Conservation (phyloP, 108 stramenopile species). For the Cyclotella choctawhatcheeana region DNA sequence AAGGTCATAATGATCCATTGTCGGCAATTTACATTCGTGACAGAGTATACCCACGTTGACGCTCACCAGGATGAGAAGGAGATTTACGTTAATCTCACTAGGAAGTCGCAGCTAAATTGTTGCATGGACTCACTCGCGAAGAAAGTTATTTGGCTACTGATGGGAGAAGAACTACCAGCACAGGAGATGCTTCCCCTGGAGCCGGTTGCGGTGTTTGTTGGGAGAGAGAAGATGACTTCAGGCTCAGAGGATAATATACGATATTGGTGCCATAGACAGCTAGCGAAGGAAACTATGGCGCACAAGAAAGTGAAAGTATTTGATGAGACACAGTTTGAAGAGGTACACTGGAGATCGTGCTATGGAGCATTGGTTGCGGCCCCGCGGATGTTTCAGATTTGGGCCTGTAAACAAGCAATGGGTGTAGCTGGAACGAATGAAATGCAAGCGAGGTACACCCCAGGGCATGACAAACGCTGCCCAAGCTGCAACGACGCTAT, state of each 20-base stretch:
- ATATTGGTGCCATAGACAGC: not conserved
- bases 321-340: constrained; percentile 4
- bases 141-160: not conserved
- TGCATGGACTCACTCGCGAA: not conserved
- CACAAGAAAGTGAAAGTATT: not conserved
- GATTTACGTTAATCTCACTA: not conserved
- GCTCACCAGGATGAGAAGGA: constrained; percentile 12
- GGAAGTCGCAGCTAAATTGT: constrained; percentile 2
- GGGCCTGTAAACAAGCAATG: constrained; percentile 17
- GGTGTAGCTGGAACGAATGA: not conserved
- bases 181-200: constrained; percentile 1
- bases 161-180: not conserved
- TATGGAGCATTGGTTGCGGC: not conserved
- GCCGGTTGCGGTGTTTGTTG: constrained; percentile 3
- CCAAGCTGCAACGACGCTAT: not conserved
- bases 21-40: not conserved
- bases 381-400: constrained; percentile 9
- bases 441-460: not conserved
- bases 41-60: not conserved
- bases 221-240: not conserved
- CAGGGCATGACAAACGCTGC: not conserved
- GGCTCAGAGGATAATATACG: not conserved
- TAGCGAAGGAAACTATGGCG: not conserved
- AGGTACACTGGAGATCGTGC: not conserved
- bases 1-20: constrained; percentile 17